Conservation (phyloP, 2,329 filamentous ascomycete species). For the Pseudopyrenochaeta lycopersici region DNA sequence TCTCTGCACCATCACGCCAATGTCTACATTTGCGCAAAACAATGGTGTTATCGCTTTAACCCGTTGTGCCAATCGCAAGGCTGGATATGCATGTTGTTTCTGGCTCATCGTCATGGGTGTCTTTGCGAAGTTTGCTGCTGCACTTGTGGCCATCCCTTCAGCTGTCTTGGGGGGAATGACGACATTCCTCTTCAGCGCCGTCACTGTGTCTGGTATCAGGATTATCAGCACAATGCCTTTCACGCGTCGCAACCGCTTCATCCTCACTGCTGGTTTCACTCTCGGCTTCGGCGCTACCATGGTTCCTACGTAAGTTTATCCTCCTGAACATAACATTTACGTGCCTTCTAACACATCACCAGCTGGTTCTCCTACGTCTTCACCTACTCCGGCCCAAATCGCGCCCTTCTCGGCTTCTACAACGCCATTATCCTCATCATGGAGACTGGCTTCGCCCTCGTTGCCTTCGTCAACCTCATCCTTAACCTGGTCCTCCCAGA, state of each 20-base stretch:
- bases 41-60: conserved; percentile 72
- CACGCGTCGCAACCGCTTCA: conserved; percentile 82
- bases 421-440: conserved; percentile 66
- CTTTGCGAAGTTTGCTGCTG: conserved; percentile 83
- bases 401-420: conserved; percentile 74
- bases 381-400: conserved; percentile 74
- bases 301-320: conserved; percentile 50
- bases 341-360: too few relatives aligned
- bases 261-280: conserved; percentile 77
- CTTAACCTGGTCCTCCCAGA: conserved; percentile 78
- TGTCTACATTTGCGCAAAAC: conserved; percentile 63
- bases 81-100: conserved; percentile 79
- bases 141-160: conserved; percentile 76
- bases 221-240: conserved; percentile 78
- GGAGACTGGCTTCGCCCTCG: conserved; percentile 72
- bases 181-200: conserved; percentile 80
- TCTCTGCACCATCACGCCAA: conserved; percentile 80
- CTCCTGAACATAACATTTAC: background rate
- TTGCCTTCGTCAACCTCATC: conserved; percentile 75
- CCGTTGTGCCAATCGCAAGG: conserved; percentile 80
- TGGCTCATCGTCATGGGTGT: conserved; percentile 84
- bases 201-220: conserved; percentile 78
- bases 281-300: conserved; percentile 70
- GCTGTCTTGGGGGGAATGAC: conserved; percentile 64
- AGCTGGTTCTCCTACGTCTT: conserved; percentile 77